Evolutionary conservation across 2,329 filamentous ascomycete genomes (phyloP).

Genomic region (Colletotrichum orbiculare): DNA sequence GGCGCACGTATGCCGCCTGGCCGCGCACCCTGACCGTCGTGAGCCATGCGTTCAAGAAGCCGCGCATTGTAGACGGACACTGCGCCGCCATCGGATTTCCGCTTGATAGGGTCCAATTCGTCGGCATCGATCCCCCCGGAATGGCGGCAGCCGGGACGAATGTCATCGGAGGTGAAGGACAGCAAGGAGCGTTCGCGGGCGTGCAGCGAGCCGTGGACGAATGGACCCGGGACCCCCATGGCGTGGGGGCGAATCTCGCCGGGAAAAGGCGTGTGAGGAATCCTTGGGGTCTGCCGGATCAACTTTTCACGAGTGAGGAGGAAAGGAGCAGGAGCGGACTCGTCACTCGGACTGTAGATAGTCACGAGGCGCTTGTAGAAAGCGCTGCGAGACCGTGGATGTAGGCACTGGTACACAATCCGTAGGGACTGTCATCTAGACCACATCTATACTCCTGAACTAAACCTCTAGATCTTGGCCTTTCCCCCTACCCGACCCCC

Average conservation of each 20-base stretch:
- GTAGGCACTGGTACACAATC: background rate
- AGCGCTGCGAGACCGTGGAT: conserved; percentile 54
- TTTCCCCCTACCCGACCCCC: conserved; percentile 37
- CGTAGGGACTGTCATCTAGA: background rate
- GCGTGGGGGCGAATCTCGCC: conserved; percentile 55
- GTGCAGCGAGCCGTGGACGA: conserved; percentile 55
- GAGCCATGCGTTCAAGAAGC: conserved; percentile 76
- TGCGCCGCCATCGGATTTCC: conserved; percentile 70
- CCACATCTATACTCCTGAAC: too few relatives aligned
- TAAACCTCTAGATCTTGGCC: conserved; percentile 43
- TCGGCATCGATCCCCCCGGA: conserved; percentile 73
- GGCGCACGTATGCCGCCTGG: conserved; percentile 65
- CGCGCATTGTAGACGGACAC: conserved; percentile 72
- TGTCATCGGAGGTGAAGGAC: conserved; percentile 36
- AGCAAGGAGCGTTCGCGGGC: conserved; percentile 56
- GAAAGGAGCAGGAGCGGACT: conserved; percentile 52
- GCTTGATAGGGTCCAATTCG: conserved; percentile 56
- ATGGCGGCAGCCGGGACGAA: conserved; percentile 45
- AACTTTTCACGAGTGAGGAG: conserved; percentile 53
- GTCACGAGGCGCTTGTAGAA: conserved; percentile 54
- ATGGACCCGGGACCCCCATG: conserved; percentile 66
- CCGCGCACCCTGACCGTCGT: conserved; percentile 70
- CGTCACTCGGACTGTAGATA: conserved; percentile 46
- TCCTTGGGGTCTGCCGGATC: conserved; percentile 58
- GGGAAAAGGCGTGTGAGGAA: conserved; percentile 63